phyloP scores from a whole-genome alignment of 306 rosid genomes.

The Begonia masoniana region DNA sequence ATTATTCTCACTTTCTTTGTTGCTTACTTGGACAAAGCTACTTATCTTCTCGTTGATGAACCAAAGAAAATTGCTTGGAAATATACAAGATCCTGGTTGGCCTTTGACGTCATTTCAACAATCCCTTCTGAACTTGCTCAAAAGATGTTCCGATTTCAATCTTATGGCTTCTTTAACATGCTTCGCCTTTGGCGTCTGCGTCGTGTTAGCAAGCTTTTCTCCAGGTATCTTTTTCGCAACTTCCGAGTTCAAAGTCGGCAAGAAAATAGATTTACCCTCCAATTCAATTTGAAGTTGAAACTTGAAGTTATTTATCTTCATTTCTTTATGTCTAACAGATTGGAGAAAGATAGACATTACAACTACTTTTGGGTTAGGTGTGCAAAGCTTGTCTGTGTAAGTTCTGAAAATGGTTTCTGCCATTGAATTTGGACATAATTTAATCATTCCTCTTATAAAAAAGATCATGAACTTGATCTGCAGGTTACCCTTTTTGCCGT shows the following conservation, averaged over 20 bases:
- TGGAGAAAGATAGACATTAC: conserved; percentile 83
- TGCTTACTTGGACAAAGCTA: conserved; percentile 60
- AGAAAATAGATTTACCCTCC: no score
- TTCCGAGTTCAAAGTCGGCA: background rate
- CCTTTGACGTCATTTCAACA: conserved; percentile 63
- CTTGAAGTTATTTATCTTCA: background rate
- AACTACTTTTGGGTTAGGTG: conserved; percentile 90
- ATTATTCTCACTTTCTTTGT: conserved; percentile 79
- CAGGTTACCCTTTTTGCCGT: conserved; percentile 88
- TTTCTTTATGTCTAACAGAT: conserved; percentile 23
- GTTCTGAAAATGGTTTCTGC: conserved; percentile 9
- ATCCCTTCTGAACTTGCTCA: conserved; percentile 66
- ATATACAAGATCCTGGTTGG: conserved; percentile 56
- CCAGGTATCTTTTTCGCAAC: conserved; percentile 28
- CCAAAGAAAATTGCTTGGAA: conserved; percentile 53
- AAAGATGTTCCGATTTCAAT: conserved; percentile 32
- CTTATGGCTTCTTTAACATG: conserved; percentile 82
- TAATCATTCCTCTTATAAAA: conserved; percentile 5
- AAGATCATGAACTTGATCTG: conserved; percentile 7
- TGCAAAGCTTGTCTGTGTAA: conserved; percentile 76
- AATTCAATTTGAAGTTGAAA: background rate
- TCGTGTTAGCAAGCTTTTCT: conserved; percentile 78
- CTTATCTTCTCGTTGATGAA: conserved; percentile 57
- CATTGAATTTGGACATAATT: background rate
- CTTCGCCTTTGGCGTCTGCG: conserved; percentile 96